phyloP scores from a whole-genome alignment of 306 rosid species.

The Medicago ruthenica region DNA sequence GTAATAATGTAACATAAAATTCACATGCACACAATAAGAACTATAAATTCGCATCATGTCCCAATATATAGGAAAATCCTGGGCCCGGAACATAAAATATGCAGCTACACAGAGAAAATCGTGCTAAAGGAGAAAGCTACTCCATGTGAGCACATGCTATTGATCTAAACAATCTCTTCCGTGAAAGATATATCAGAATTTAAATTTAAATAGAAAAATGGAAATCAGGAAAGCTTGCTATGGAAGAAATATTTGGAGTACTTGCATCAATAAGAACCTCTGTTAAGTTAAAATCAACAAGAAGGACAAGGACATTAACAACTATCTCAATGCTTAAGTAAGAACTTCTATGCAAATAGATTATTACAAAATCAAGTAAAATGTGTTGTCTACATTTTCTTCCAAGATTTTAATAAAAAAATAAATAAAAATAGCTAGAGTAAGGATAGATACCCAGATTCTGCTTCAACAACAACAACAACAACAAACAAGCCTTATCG shows the following conservation, averaged over 20 bases:
- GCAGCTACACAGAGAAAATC: neutral
- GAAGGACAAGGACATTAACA: conserved; percentile 7
- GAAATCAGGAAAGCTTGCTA: conserved; percentile 33
- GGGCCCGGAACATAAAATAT: conserved; percentile 30
- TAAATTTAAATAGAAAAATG: neutral
- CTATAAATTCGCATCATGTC: conserved; percentile 16
- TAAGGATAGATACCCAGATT: conserved; percentile 39
- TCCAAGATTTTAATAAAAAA: conserved; percentile 10
- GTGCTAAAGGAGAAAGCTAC: neutral
- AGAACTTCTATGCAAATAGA: conserved; percentile 31
- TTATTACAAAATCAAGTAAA: conserved; percentile 34
- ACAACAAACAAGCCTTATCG: no score
- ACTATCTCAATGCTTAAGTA: conserved; percentile 30
- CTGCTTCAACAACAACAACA: neutral
- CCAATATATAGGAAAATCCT: conserved; percentile 33
- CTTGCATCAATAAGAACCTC: conserved; percentile 30
- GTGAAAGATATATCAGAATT: conserved; percentile 32
- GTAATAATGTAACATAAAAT: neutral
- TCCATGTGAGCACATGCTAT: conserved; percentile 31
- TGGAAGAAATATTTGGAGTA: conserved; percentile 33
- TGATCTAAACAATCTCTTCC: no score
- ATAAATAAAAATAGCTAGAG: neutral
- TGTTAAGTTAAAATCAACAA: conserved; percentile 36
- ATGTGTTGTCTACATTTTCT: conserved; percentile 23
- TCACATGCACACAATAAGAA: conserved; percentile 1